Conservation (phyloP, 108 stramenopile species). For the Cyclotella kingstonii region DNA sequence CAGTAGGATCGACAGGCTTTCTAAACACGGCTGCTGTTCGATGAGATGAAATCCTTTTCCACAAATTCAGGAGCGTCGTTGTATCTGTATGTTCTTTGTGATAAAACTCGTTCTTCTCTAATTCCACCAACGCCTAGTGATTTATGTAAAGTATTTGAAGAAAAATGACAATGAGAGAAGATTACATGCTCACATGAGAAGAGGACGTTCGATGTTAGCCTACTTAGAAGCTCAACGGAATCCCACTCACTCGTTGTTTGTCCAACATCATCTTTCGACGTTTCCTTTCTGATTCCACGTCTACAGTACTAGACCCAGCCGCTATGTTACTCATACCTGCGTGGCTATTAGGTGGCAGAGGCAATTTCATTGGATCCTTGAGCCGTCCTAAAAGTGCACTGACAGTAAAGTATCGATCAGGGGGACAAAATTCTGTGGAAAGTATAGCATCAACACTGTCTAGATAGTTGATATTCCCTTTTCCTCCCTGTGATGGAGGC, state of each 20-base stretch:
- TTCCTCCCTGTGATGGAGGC: neutral
- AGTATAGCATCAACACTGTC: slow-evolving; percentile 50
- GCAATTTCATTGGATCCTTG: slow-evolving; percentile 70
- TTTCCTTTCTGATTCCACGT: slow-evolving; percentile 24
- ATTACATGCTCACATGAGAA: neutral
- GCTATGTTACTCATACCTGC: slow-evolving; percentile 4
- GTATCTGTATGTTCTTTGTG: slow-evolving; percentile 44
- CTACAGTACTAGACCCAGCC: slow-evolving; percentile 12
- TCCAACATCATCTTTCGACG: slow-evolving; percentile 16
- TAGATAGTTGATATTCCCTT: slow-evolving; percentile 23
- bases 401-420: slow-evolving; percentile 71
- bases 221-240: no score
- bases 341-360: slow-evolving; percentile 55
- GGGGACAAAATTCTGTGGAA: slow-evolving; percentile 61
- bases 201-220: no score
- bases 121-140: slow-evolving; percentile 26
- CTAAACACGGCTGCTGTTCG: slow-evolving; percentile 77
- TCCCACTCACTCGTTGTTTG: slow-evolving; percentile 27
- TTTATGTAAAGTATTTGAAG: neutral
- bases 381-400: slow-evolving; percentile 74
- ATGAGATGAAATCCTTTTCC: slow-evolving; percentile 76
- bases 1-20: slow-evolving; percentile 67
- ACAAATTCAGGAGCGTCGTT: slow-evolving; percentile 52
- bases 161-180: neutral
- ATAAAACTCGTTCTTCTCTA: slow-evolving; percentile 45